phyloP scores from a whole-genome alignment of 2,329 filamentous ascomycete species.

The Aspergillus aculeatus region DNA sequence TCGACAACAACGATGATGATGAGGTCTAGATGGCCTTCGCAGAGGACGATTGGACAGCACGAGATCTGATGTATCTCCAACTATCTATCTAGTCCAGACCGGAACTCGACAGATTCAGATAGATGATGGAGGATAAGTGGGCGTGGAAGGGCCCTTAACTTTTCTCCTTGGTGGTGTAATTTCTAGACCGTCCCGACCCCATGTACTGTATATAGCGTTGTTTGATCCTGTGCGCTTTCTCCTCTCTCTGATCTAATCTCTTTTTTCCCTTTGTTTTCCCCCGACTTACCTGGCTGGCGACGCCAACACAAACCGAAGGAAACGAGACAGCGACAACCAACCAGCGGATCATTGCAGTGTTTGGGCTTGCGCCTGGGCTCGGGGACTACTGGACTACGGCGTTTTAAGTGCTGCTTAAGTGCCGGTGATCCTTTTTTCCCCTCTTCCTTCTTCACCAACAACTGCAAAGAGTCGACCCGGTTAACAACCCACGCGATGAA shows the following conservation, averaged over 20 bases:
- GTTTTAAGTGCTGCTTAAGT: constrained; percentile 11
- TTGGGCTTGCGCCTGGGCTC: constrained; percentile 15
- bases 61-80: not conserved
- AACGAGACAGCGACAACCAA: constrained; percentile 4
- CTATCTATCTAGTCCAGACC: not conserved
- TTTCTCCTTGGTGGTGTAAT: constrained; percentile 1
- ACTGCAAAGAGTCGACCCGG: not conserved
- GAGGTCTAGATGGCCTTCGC: not conserved
- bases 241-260: not conserved
- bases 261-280: not conserved
- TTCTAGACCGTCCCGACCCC: not conserved
- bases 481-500: constrained; percentile 11
- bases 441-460: not conserved
- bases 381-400: constrained; percentile 14
- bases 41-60: not conserved
- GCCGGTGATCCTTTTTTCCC: constrained; percentile 18
- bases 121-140: not conserved
- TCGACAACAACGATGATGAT: not conserved
- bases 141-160: not conserved
- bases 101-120: not conserved
- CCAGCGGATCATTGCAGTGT: constrained; percentile 15
- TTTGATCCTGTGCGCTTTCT: not conserved
- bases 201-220: not conserved
- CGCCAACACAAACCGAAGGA: not conserved
- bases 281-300: not conserved